Base-by-base conservation (phyloP, 805 yeast genomes). In the Candida oleophila region DNA sequence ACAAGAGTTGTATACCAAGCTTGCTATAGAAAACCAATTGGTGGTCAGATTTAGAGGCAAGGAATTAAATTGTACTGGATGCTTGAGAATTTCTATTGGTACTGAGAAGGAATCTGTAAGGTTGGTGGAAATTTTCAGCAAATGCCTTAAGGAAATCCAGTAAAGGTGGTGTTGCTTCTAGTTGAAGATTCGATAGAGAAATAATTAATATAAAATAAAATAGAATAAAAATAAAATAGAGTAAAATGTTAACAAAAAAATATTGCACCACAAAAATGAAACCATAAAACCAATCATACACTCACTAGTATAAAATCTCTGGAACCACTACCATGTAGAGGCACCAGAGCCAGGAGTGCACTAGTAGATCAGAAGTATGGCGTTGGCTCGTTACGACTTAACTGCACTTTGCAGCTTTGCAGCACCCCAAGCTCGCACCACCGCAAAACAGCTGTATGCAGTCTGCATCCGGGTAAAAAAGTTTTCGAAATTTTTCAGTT, bases 11-110 rank as follows among this genome's bases (percentile, higher is more conserved):
- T 94, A 92, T 62, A 74, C 75, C 48, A 72, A 66, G 38, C 68
- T 94, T 59, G 99, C 99, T 0, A 77, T 76, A 22, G 77, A 78
- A 20, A 80, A 83, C 39, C 81, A 80, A 30, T 90, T 92, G 19
- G 98, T 94, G 41, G 87, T 92, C 14, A 80, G 99, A 66, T 94
- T 80, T 62, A 80, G 99, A 70, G 99, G 99, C 25, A 79, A 72
- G 32, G 99, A 94, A 68, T 76, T 83, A 39, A 96, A 96, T 34
- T 94, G 99, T 62, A 69, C 71, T 3, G 99, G 99, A 28, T 89
- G 89, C 42, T 69, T 94, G 44, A 80, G 99, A 66, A 78, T 91
- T 20, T 87, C 97, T 1, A 72, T 94, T 30, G 99, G 99, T 15
- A 90, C 96, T 0, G 68, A 64, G 21, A 81, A 78, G 45, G 98